Evolutionary conservation across 352 stramenopile genomes (phyloP), one percentile per base, ranked within the genome.

Genomic region (Globisporangium sylvaticum): DNA sequence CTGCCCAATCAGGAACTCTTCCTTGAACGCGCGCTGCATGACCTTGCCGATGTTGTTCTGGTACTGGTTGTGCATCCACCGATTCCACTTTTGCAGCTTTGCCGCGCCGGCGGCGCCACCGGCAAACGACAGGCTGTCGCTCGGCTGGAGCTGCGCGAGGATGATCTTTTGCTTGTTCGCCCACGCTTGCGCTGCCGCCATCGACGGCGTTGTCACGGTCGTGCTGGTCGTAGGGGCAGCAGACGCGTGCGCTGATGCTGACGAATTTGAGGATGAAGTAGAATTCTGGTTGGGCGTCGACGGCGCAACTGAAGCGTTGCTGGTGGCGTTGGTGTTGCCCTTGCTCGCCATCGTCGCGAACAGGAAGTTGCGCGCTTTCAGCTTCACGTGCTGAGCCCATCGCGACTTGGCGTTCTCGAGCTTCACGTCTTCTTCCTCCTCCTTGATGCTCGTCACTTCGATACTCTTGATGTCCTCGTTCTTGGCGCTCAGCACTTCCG

Each of bases 41-140:
- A 88, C 83, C 58, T 85, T 88, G 24, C 77, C 80, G 39, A 91
- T 80, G 75, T 91, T 91, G 62, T 83, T 80, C 44, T 88, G 80
- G 64, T 91, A 91, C 54, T 84, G 83, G 63, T 89, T 66, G 34
- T 90, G 79, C 70, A 92, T 81, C 83, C 83, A 92, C 46, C 81
- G 80, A 71, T 91, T 91, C 83, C 85, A 94, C 69, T 94, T 95
- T 39, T 93, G 84, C 31, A 95, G 76, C 70, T 91, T 95, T 22
- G 83, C 84, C 4, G 79, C 79, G 15, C 84, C 80, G 1, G 48
- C 56, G 3, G 56, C 67, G 15, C 67, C 71, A 10, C 72, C 58
- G 39, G 66, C 46, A 68, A 68, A 50, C 27, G 71, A 58, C 52
- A 66, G 37, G 50, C 71, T 56, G 67, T 81, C 70, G 25, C 31